Percentiles rank a stretch among this genome's conserved stretches.
These are phyloP conservation scores for Phytophthora citrophthora DNA, from an alignment of 352 stramenopile genomes.

Conservation along the genomic window DNA sequence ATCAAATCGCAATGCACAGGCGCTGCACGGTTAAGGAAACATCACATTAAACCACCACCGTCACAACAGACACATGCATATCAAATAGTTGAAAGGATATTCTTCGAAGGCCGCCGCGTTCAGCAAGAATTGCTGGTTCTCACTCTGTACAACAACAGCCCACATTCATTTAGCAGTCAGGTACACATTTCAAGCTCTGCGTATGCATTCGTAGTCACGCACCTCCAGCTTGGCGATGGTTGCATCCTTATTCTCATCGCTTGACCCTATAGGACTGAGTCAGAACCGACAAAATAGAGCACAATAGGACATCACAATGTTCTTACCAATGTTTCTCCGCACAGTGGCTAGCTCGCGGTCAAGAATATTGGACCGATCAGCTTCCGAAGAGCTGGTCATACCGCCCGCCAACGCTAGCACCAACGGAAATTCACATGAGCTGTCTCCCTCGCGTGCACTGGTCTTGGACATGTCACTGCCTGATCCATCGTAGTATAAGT, in stretches of 20 bases:
- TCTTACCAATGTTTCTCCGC: constrained; percentile 54
- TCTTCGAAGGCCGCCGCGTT: constrained; percentile 87
- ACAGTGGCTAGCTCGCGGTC: constrained; percentile 64
- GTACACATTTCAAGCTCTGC: neutral
- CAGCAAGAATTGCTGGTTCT: constrained; percentile 87
- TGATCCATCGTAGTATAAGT: constrained; percentile 72
- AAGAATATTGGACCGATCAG: constrained; percentile 62
- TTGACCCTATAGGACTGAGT: constrained; percentile 20
- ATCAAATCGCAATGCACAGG: constrained; percentile 35
- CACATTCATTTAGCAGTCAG: constrained; percentile 3
- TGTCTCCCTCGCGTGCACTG: constrained; percentile 67
- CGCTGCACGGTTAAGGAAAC: constrained; percentile 63
- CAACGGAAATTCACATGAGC: constrained; percentile 84
- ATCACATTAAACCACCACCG: constrained; percentile 11
- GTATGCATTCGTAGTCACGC: constrained; percentile 1
- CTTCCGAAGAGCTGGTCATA: constrained; percentile 77
- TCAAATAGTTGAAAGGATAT: constrained; percentile 66
- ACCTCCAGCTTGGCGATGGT: constrained; percentile 79
- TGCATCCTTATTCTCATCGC: constrained; percentile 48
- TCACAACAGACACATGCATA: constrained; percentile 25
- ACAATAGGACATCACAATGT: neutral
- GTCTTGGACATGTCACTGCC: constrained; percentile 77
- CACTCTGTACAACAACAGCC: constrained; percentile 41
- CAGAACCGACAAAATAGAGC: constrained; percentile 2
- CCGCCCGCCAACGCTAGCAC: constrained; percentile 76